Base-by-base conservation (phyloP, 345 rosid genomes). In the Hirschfeldia incana region DNA sequence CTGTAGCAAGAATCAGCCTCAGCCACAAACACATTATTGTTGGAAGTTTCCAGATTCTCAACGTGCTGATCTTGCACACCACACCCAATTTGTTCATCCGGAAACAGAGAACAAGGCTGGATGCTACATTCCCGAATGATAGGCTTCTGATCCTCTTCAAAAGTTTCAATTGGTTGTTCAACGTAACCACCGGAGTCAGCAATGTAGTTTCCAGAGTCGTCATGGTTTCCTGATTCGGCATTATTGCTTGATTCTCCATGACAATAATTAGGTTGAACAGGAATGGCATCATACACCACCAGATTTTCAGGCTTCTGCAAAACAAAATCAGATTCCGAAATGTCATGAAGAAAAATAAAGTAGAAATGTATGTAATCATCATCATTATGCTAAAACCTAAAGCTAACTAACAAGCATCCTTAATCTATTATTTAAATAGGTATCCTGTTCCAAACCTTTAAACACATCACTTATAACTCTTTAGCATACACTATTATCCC, bases 231-330 rank as follows among this genome's bases (percentile, higher is more conserved):
- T 74, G 82, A 74, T 49, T 75, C 94, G 27, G 70, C 81, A 34
- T 83, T 76, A 78, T 85, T 88, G 85, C 91, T 89, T 39, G 97
- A 71, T 51, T 87, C 97, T 13, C 89, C 98, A 76, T 82, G 78
- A 75, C 74, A 78, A 79, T 80, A 84, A 78, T 80, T 88, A 53
- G 78, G 71, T 7, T 82, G 79, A 75, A 70, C 39, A 6, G 82
- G 62, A 77, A 83, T 75, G 66, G 89, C 83, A 82, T 74, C 97
- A 73, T 83, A 78, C 32, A 84, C 74, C 63, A 65, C 84, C 29
- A 71, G 63, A 61, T 64, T 62, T n/a, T 82, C 87, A 34, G 83
- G 78, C 75, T 77, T 85, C 98, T 91, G 89, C 63, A 44, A 64
- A 73, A 73, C 9, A n/a, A 44, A 39, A 58, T 21, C 27, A 13